Base-by-base conservation (phyloP, 305 asterid genomes). In the Striga hermonthica region DNA sequence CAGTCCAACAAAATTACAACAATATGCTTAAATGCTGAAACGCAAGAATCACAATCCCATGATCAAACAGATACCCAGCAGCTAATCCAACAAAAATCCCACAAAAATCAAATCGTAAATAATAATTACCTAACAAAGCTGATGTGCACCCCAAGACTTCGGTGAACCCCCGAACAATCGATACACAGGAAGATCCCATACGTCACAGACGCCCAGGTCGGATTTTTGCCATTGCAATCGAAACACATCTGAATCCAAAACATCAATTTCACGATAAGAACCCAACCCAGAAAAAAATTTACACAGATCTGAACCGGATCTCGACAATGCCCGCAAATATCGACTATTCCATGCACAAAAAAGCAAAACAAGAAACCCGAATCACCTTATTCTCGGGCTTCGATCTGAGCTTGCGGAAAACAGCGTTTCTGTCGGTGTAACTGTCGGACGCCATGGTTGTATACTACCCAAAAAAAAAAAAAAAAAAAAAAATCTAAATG, bases 171-270 rank as follows among this genome's bases (percentile, higher is more conserved):
- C 9, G 96, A 88, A 68, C 96, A 88, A 81, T 88, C 96, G 59
- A 88, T 84, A 69, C 96, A 88, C 60, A 88, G 79, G 76, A 79
- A 88, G 74, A 84, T 83, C 72, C 96, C 96, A 67, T 81, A 86
- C 40, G 96, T 75, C 31, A 88, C 87, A 53, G 96, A 86, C 38
- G 96, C 91, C 96, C 96, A 88, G 9, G 88, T 82, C 38, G 95
- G 96, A 64, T 80, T 88, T 80, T 82, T 88, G 34, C 94, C 91
- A 66, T 86, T 86, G 84, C 96, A 22, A 22, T 22, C 31, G 31
- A 22, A 22, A 22, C 31, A 22, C 31, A 22, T 22, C 31, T 22
- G 39, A 64, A 83, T 62, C 34, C 45, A 41, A 70, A 78, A 68
- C 56, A 64, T 66, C 61, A 64, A 40, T 12, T 15, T 44, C 35